phyloP scores from a whole-genome alignment of 306 rosid genomes.

The Sindora glabra region DNA sequence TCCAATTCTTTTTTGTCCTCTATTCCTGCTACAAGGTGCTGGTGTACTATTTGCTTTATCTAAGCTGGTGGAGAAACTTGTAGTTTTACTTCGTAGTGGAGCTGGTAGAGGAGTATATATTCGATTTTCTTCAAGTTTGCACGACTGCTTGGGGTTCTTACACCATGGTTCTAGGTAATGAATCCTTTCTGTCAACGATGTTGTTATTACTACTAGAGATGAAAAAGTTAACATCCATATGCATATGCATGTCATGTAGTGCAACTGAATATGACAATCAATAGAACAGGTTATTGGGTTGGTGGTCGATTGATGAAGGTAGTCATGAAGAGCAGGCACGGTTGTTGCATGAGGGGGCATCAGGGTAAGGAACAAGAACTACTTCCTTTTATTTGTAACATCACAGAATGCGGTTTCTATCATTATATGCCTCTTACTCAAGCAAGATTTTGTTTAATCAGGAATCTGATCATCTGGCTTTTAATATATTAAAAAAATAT shows the following conservation, averaged over 20 bases:
- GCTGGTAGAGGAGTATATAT: slow-evolving; percentile 62
- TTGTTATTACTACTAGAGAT: background rate
- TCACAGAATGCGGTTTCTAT: background rate
- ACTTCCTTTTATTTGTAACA: background rate
- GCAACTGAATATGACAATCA: slow-evolving; percentile 22
- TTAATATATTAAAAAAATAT: background rate
- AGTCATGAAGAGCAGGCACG: slow-evolving; percentile 92
- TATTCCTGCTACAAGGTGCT: slow-evolving; percentile 75
- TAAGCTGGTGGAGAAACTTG: slow-evolving; percentile 71
- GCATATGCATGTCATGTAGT: slow-evolving; percentile 1
- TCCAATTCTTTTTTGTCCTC: slow-evolving; percentile 75
- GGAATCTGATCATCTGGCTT: background rate
- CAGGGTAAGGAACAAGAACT: slow-evolving; percentile 72
- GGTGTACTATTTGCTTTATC: slow-evolving; percentile 65
- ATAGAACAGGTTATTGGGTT: slow-evolving; percentile 71
- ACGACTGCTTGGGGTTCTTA: slow-evolving; percentile 87
- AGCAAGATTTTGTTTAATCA: background rate
- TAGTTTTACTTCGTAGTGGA: slow-evolving; percentile 59
- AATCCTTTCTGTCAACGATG: background rate
- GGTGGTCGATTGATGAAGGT: slow-evolving; percentile 99
- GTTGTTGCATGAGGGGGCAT: slow-evolving; percentile 68
- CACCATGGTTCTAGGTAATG: slow-evolving; percentile 94
- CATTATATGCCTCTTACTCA: background rate
- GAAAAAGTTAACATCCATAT: background rate
- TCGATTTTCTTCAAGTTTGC: slow-evolving; percentile 63